phyloP scores from a whole-genome alignment of 208 protist genomes.

The Porcisia deanei region DNA sequence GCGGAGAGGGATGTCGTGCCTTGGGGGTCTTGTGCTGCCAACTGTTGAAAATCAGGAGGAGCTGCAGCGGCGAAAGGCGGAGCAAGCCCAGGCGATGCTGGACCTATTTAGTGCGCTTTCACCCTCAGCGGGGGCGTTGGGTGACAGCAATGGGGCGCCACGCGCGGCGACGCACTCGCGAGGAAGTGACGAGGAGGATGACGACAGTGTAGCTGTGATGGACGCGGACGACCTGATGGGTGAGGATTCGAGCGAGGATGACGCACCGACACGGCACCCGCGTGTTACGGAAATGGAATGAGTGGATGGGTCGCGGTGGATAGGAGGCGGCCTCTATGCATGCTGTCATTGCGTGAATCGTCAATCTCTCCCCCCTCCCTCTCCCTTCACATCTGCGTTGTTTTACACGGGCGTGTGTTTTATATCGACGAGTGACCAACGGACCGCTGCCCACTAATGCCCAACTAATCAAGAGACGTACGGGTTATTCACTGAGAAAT shows the following conservation, averaged over 20 bases:
- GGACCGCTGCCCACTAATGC: not conserved
- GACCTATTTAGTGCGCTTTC: conserved; percentile 66
- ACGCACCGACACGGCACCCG: conserved; percentile 17
- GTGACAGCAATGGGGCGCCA: not conserved
- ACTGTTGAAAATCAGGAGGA: conserved; percentile 42
- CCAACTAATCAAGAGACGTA: not conserved
- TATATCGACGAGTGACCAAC: not conserved
- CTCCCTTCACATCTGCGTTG: not conserved
- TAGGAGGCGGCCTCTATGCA: not conserved
- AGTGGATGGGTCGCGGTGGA: not conserved
- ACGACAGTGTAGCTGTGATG: conserved; percentile 63
- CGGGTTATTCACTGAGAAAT: not conserved
- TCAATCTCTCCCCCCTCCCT: not conserved
- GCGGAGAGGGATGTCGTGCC: conserved; percentile 5
- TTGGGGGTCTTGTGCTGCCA: conserved; percentile 68
- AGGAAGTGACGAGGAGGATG: conserved; percentile 22
- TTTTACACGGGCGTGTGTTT: not conserved
- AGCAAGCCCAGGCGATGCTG: conserved; percentile 83
- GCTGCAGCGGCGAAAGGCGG: conserved; percentile 47
- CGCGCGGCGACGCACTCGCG: conserved; percentile 3
- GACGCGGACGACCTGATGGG: conserved; percentile 65
- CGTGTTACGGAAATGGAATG: conserved; percentile 62
- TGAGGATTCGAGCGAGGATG: conserved; percentile 59
- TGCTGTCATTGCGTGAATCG: not conserved
- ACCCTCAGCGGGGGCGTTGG: not conserved